phyloP scores from a whole-genome alignment of 2,329 filamentous ascomycete species.

The Zymoseptoria passerinii region DNA sequence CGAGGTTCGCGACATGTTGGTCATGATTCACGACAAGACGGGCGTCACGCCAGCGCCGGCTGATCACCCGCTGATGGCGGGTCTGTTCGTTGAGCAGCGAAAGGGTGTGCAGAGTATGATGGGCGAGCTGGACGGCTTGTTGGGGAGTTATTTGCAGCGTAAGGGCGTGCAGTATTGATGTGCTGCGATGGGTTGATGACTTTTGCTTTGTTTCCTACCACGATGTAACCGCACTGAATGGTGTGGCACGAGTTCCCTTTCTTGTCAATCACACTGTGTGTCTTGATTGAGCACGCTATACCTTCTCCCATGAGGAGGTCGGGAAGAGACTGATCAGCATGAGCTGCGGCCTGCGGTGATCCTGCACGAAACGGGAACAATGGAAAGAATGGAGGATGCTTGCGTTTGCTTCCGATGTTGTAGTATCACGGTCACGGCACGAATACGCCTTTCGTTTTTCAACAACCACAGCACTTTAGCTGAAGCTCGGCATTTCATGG shows the following conservation, averaged over 20 bases:
- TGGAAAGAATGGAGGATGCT: neutral
- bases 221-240: neutral
- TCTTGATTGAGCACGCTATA: neutral
- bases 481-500: neutral
- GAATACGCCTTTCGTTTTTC: neutral
- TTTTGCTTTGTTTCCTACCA: neutral
- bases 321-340: neutral
- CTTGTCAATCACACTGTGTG: neutral
- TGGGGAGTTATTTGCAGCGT: conserved; percentile 22
- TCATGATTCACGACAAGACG: conserved; percentile 87
- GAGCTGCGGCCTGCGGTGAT: neutral
- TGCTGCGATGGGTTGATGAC: neutral
- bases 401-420: neutral
- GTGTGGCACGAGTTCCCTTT: neutral
- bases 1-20: conserved; percentile 77
- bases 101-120: conserved; percentile 80
- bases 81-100: conserved; percentile 79
- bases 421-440: neutral
- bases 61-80: conserved; percentile 77
- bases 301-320: neutral
- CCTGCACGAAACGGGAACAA: neutral
- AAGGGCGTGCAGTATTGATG: conserved; percentile 20
- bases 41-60: conserved; percentile 68
- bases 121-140: conserved; percentile 62
- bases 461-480: neutral